These are phyloP conservation scores for Albatrellus ellisii DNA, from an alignment of 768 basidiomycete species.

Conservation along the genomic window DNA sequence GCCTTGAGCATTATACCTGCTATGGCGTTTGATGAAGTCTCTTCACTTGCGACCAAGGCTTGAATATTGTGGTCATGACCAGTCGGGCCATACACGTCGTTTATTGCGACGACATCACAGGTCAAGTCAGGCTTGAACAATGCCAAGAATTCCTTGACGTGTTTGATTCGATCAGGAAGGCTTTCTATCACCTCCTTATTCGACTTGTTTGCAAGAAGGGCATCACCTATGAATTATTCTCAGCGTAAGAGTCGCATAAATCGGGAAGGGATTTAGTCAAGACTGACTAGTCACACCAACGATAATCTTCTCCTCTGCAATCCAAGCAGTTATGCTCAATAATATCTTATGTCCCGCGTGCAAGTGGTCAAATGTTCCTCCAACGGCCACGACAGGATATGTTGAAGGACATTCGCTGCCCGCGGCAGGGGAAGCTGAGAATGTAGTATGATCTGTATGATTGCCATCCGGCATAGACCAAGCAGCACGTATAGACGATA, in stretches of 20 bases:
- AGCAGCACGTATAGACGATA: slow-evolving; percentile 8
- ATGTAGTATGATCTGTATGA: slow-evolving; percentile 4
- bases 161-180: slow-evolving; percentile 38
- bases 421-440: slow-evolving; percentile 3
- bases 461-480: slow-evolving; percentile 12
- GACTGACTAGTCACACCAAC: slow-evolving; percentile 77
- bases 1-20: slow-evolving; percentile 33
- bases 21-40: slow-evolving; percentile 67
- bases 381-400: slow-evolving; percentile 69
- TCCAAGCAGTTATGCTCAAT: slow-evolving; percentile 82
- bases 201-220: slow-evolving; percentile 56
- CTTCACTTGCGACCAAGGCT: slow-evolving; percentile 81
- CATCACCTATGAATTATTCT: slow-evolving; percentile 51
- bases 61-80: slow-evolving; percentile 81
- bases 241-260: background rate
- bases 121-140: slow-evolving; percentile 55
- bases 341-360: slow-evolving; percentile 97
- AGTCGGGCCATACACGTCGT: slow-evolving; percentile 88
- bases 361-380: slow-evolving; percentile 96
- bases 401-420: slow-evolving; percentile 14
- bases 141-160: slow-evolving; percentile 54
- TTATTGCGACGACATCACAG: slow-evolving; percentile 60
- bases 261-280: too few relatives aligned
- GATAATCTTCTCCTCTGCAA: slow-evolving; percentile 68
- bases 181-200: slow-evolving; percentile 56